Conservation (phyloP, 1,139 yeast species). For the Hanseniaspora sp. region DNA sequence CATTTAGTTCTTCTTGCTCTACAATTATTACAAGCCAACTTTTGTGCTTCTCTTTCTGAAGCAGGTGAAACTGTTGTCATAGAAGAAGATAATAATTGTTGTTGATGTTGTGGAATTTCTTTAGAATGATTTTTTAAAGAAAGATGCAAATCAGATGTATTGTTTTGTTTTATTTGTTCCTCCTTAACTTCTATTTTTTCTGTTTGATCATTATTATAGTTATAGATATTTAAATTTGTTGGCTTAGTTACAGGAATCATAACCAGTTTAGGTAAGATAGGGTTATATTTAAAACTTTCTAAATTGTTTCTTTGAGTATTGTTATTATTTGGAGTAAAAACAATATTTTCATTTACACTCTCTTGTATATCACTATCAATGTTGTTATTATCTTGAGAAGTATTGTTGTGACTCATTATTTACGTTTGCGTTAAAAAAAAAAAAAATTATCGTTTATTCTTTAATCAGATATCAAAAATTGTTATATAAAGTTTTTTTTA, state of each 20-base stretch:
- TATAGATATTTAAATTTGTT: neutral
- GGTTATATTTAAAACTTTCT: neutral
- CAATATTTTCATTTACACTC: neutral
- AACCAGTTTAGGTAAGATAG: neutral
- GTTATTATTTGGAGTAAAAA: neutral
- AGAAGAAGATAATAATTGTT: neutral
- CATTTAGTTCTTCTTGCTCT: constrained; percentile 38
- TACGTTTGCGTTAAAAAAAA: no score
- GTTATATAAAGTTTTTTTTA: no score
- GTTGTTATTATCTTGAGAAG: no score
- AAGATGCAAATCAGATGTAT: neutral
- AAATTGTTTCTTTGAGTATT: neutral
- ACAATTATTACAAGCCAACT: constrained; percentile 30
- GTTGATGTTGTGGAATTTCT: neutral
- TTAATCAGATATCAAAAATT: no score
- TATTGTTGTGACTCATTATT: no score
- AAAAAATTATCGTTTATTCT: no score
- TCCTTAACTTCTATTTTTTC: neutral
- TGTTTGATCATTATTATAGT: neutral
- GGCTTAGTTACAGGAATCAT: neutral
- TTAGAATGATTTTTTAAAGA: neutral
- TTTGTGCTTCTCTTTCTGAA: constrained; percentile 17
- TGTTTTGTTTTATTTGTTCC: neutral
- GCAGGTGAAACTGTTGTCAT: neutral
- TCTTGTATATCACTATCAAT: neutral